These are phyloP conservation scores for Rhypophila decipiens DNA, from an alignment of 495 filamentous ascomycete species.

Conservation along the genomic window DNA sequence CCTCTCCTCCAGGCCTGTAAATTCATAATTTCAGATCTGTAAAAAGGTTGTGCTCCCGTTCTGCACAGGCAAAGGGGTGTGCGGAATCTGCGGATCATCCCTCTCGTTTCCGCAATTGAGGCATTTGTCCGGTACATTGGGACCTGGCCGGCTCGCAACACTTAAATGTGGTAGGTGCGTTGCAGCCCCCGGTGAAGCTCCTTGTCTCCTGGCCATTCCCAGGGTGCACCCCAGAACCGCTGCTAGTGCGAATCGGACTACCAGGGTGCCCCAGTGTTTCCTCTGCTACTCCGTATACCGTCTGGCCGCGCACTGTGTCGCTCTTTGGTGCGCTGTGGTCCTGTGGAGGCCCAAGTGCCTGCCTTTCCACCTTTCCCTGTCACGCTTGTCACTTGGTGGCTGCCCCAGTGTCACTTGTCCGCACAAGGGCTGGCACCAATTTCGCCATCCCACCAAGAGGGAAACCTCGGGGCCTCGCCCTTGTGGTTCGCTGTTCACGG, in stretches of 20 bases:
- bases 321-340: no score
- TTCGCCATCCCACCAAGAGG: constrained; percentile 14
- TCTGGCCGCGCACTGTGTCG: constrained; percentile 13
- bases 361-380: not conserved
- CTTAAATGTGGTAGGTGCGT: constrained; percentile 10
- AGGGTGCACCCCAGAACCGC: constrained; percentile 10
- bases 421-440: constrained; percentile 10
- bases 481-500: not conserved
- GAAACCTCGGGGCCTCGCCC: not conserved
- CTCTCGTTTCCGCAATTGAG: constrained; percentile 15
- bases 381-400: not conserved
- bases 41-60: no score
- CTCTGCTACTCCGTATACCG: constrained; percentile 3
- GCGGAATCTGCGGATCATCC: no score
- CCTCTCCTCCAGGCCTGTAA: no score
- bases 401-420: constrained; percentile 1
- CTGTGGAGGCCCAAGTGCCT: constrained; percentile 1
- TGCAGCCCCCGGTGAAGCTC: constrained; percentile 12
- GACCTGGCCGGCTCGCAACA: constrained; percentile 1
- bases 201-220: constrained; percentile 10
- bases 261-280: not conserved
- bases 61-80: no score
- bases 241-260: constrained; percentile 7
- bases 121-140: constrained; percentile 19
- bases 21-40: no score